Evolutionary conservation across 495 filamentous ascomycete genomes (phyloP).

Genomic region (Penicillium odoratum): DNA sequence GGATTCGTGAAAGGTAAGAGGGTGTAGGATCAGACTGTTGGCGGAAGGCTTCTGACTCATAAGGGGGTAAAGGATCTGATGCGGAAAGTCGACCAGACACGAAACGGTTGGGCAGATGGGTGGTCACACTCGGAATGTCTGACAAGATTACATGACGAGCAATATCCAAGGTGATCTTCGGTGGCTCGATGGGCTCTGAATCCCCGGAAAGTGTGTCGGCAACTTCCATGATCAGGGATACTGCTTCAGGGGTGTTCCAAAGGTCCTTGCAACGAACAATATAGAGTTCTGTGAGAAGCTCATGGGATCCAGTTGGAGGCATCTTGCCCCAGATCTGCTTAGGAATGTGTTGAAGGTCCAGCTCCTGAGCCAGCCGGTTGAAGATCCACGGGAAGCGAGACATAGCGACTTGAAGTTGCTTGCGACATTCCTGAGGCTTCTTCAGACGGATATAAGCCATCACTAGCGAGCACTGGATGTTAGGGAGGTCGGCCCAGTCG

Average conservation of each 20-base stretch:
- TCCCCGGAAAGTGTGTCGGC: conserved; percentile 54
- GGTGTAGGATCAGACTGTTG: conserved; percentile 42
- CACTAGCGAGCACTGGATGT: conserved; percentile 69
- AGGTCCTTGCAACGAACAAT: conserved; percentile 77
- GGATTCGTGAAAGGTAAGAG: conserved; percentile 35
- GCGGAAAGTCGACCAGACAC: conserved; percentile 44
- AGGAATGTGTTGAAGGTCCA: conserved; percentile 71
- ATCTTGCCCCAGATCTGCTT: conserved; percentile 77
- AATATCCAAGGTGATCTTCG: conserved; percentile 60
- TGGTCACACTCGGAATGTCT: conserved; percentile 58
- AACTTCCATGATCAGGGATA: conserved; percentile 68
- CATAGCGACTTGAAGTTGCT: conserved; percentile 64
- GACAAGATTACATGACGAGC: conserved; percentile 80
- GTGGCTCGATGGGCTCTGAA: conserved; percentile 38
- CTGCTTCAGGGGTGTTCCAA: conserved; percentile 81
- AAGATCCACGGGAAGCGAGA: conserved; percentile 79
- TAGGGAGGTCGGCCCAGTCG: conserved; percentile 52
- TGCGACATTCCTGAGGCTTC: conserved; percentile 61
- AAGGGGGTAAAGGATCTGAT: conserved; percentile 47
- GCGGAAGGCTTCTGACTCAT: conserved; percentile 43
- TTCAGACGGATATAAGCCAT: conserved; percentile 72
- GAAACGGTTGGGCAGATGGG: conserved; percentile 43
- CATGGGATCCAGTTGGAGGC: conserved; percentile 66
- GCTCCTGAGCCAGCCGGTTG: conserved; percentile 69
- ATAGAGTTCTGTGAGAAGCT: conserved; percentile 76